Percentiles rank a stretch among this genome's conserved stretches.
Conservation (phyloP, 148 eudicot species). For the Euryodendron excelsum region DNA sequence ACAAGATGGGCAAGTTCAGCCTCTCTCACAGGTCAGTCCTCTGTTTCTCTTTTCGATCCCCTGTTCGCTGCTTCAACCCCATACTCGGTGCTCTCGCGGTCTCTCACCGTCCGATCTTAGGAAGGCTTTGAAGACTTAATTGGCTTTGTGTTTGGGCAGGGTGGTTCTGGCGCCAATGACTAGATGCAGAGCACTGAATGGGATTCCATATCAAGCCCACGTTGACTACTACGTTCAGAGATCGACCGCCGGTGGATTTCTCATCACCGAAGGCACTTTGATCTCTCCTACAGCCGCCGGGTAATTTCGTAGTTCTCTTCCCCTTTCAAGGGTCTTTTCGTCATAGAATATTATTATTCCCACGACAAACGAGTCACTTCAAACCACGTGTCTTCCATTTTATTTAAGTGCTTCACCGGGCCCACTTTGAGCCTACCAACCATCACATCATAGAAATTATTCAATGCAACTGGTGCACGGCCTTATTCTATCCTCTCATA, state of each 20-base stretch:
- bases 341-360: background rate
- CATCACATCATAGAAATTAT: no score
- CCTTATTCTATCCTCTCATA: no score
- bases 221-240: conserved; percentile 67
- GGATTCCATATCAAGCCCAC: conserved; percentile 51
- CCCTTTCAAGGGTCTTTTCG: background rate
- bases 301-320: conserved; percentile 33
- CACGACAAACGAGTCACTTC: background rate
- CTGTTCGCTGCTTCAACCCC: background rate
- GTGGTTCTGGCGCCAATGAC: conserved; percentile 86
- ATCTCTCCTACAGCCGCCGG: conserved; percentile 74
- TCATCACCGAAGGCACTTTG: conserved; percentile 72
- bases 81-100: no score
- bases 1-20: conserved; percentile 58
- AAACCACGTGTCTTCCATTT: background rate
- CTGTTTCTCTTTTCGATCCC: conserved; percentile 20
- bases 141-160: conserved; percentile 30
- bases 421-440: background rate
- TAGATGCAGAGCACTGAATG: conserved; percentile 66
- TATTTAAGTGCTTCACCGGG: background rate
- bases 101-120: no score
- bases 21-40: conserved; percentile 58
- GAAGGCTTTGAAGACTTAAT: no score
- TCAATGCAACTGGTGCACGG: no score
- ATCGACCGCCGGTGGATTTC: conserved; percentile 59